Percentiles rank a stretch among this genome's conserved stretches.
phyloP scores from a whole-genome alignment of 2,329 filamentous ascomycete genomes.

The Coniosporium tulheliwenetii region DNA sequence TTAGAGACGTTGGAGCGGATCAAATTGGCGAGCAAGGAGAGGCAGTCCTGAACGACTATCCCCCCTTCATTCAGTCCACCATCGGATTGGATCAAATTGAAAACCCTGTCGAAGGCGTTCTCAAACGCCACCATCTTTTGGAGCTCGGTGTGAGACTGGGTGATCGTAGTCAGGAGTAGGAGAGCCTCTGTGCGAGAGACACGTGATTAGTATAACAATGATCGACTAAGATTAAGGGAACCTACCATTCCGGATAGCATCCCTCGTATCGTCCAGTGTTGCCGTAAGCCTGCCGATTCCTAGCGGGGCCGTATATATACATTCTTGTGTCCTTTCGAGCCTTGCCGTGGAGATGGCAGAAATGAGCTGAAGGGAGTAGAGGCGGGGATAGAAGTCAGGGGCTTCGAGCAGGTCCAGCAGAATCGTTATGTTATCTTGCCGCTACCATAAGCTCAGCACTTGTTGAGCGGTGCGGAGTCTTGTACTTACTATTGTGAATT shows the following conservation, averaged over 20 bases:
- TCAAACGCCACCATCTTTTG: slow-evolving; percentile 95
- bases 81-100: slow-evolving; percentile 66
- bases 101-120: slow-evolving; percentile 78
- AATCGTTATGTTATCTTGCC: slow-evolving; percentile 88
- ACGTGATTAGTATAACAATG: not conserved
- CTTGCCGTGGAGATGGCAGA: slow-evolving; percentile 72
- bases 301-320: slow-evolving; percentile 73
- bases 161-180: slow-evolving; percentile 74
- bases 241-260: slow-evolving; percentile 65
- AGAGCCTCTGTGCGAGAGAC: slow-evolving; percentile 46
- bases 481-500: slow-evolving; percentile 69
- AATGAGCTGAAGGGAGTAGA: slow-evolving; percentile 83
- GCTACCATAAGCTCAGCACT: slow-evolving; percentile 42
- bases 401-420: slow-evolving; percentile 81
- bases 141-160: slow-evolving; percentile 70
- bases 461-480: slow-evolving; percentile 4
- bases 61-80: slow-evolving; percentile 71
- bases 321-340: slow-evolving; percentile 86
- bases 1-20: slow-evolving; percentile 79
- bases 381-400: slow-evolving; percentile 73
- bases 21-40: slow-evolving; percentile 81
- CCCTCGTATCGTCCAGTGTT: slow-evolving; percentile 68
- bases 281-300: slow-evolving; percentile 78
- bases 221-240: not conserved
- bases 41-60: slow-evolving; percentile 78